A percentile compares a stretch with the other conserved stretches of the same genome.
These are phyloP conservation scores for Odontarrhena argentea DNA, from an alignment of 345 rosid genomes.

Conservation along the genomic window DNA sequence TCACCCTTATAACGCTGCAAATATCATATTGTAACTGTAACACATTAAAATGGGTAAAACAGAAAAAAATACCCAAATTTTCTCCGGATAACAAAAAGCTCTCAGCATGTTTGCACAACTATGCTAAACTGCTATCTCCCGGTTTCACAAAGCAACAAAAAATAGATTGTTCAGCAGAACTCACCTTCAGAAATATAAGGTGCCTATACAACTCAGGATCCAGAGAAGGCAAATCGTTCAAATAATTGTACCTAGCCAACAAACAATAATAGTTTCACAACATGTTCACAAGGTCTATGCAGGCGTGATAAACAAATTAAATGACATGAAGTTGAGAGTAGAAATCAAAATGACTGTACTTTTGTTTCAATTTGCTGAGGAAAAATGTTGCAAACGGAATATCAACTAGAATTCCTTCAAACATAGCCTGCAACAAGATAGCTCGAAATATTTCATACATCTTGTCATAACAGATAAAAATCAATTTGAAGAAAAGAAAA, in stretches of 20 bases:
- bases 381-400: slow-evolving; percentile 98
- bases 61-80: background rate
- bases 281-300: slow-evolving; percentile 14
- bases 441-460: slow-evolving; percentile 3
- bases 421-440: slow-evolving; percentile 79
- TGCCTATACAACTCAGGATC: slow-evolving; percentile 97
- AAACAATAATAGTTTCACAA: slow-evolving; percentile 26
- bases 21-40: slow-evolving; percentile 5
- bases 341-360: slow-evolving; percentile 49
- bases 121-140: slow-evolving; percentile 23
- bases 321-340: slow-evolving; percentile 15
- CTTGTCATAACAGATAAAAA: slow-evolving; percentile 28
- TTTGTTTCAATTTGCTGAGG: slow-evolving; percentile 95
- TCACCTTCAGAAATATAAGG: slow-evolving; percentile 93
- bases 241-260: slow-evolving; percentile 74
- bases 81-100: background rate
- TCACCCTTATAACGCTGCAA: slow-evolving; percentile 87
- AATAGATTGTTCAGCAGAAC: slow-evolving; percentile 19
- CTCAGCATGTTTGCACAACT: slow-evolving; percentile 10
- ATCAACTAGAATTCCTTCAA: slow-evolving; percentile 98
- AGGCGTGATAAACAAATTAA: slow-evolving; percentile 17
- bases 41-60: slow-evolving; percentile 9
- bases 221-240: slow-evolving; percentile 95
- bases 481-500: slow-evolving; percentile 13
- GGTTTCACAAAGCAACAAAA: slow-evolving; percentile 30